Percentiles rank a stretch among this genome's conserved stretches.
Conservation (phyloP, 1,284 basidiomycete species). For the Tausonia pullulans region DNA sequence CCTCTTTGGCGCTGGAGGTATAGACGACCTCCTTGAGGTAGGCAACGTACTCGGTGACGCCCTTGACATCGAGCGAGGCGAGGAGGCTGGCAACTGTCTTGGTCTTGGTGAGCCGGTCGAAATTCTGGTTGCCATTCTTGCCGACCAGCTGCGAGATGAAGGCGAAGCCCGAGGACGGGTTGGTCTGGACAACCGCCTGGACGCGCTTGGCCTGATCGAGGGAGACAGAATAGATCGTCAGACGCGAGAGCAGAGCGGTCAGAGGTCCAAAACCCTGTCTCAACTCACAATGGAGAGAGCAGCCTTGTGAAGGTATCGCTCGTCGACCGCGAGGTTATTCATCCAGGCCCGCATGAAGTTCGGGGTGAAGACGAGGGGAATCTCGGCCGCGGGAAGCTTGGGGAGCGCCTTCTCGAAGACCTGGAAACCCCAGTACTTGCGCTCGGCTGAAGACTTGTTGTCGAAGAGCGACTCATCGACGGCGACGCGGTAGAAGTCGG, state of each 20-base stretch:
- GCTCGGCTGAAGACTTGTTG: slow-evolving; percentile 67
- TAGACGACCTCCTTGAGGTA: slow-evolving; percentile 47
- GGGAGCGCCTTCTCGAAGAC: slow-evolving; percentile 72
- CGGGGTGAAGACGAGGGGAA: slow-evolving; percentile 82
- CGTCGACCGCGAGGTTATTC: slow-evolving; percentile 78
- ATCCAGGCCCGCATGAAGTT: slow-evolving; percentile 97
- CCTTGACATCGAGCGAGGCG: slow-evolving; percentile 58
- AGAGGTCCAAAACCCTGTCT: not conserved
- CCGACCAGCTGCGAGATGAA: slow-evolving; percentile 80
- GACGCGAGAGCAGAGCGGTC: not conserved
- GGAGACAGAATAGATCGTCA: slow-evolving; percentile 7
- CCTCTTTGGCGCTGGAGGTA: not conserved
- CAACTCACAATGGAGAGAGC: slow-evolving; percentile 61
- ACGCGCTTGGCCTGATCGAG: slow-evolving; percentile 54
- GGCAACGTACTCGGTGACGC: slow-evolving; percentile 65
- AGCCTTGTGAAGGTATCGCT: slow-evolving; percentile 80
- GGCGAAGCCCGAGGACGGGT: slow-evolving; percentile 71
- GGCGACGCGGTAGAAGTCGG: slow-evolving; percentile 78
- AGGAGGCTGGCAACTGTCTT: slow-evolving; percentile 85
- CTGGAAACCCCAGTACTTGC: slow-evolving; percentile 94
- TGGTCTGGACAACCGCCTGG: slow-evolving; percentile 58
- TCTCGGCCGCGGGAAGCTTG: slow-evolving; percentile 51
- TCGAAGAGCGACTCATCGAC: slow-evolving; percentile 89
- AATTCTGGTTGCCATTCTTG: slow-evolving; percentile 72
- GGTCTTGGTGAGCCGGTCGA: slow-evolving; percentile 83